Evolutionary conservation across 139 green algal species (phyloP), one percentile per base, ranked within the genome.

Genomic region (Chlorella sp.): DNA sequence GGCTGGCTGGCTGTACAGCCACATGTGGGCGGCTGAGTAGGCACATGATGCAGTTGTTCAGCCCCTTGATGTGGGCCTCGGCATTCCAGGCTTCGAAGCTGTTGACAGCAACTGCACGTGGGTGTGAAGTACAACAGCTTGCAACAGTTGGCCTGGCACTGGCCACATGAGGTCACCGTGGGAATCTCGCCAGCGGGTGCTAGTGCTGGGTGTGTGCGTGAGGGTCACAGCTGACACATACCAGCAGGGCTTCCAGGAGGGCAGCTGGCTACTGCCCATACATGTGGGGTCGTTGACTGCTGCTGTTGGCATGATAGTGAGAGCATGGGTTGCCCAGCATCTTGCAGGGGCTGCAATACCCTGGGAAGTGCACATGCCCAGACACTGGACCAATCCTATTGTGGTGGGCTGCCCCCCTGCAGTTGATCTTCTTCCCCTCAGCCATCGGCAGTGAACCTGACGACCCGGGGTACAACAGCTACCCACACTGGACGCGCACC

Each of bases 391-490:
- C n/a, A n/a, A n/a, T 55, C 10, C 42, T 55, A 17, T 17, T 55
- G 42, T 17, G 10, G 10, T 10, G 10, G 10, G 42, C 42, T 55
- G 33, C 34, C 35, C 3, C 4, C 22, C 20, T 49, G 67, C 77
- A 88, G 82, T 34, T 93, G 17, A 66, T 93, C 17, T 82, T 93
- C 51, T 93, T 90, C 77, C 88, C 88, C 23, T 90, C 88, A 0
- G 88, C 88, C 14, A 93, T 93, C 59, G 88, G 88, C 63, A 80
- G 36, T 4, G 88, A 93, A 77, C 87, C 85, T 6, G 72, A 83
- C 2, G 81, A 87, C 67, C 77, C 85, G 2, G 22, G 0, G n/a
- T 65, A 86, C 35, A 82, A 86, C 70, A 87, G 75, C 34, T 90
- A 90, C 72, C 65, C 73, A 0, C 88, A 93, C 70, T 93, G 88